These are phyloP conservation scores for Calendula officinalis DNA, from an alignment of 129 eudicot genomes.

Conservation along the genomic window DNA sequence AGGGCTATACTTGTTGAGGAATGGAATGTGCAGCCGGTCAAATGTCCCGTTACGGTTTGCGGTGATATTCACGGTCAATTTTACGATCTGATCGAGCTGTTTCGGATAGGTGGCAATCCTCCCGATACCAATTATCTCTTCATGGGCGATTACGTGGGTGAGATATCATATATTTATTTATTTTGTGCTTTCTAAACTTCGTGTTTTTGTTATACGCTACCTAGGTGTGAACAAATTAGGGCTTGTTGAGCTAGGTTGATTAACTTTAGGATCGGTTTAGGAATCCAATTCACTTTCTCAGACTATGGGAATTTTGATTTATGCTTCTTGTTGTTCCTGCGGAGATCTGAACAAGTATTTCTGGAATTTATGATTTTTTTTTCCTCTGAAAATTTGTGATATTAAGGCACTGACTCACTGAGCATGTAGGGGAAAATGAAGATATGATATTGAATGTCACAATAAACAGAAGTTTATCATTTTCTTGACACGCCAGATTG, in stretches of 20 bases:
- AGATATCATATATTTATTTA: slow-evolving; percentile 13
- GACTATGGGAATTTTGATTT: background rate
- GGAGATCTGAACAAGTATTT: slow-evolving; percentile 3
- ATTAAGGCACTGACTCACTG: background rate
- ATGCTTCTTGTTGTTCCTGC: slow-evolving; percentile 1
- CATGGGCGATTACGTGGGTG: slow-evolving; percentile 95
- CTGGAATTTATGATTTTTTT: background rate
- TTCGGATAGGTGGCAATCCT: slow-evolving; percentile 69
- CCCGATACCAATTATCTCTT: slow-evolving; percentile 90
- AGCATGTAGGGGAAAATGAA: too few relatives aligned
- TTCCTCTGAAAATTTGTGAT: background rate
- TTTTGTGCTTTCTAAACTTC: background rate
- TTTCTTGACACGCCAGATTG: too few relatives aligned
- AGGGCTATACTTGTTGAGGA: slow-evolving; percentile 83
- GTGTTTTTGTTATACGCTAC: background rate
- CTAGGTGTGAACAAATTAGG: slow-evolving; percentile 4
- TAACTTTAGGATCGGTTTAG: slow-evolving; percentile 13
- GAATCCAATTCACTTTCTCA: slow-evolving; percentile 15
- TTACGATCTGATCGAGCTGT: slow-evolving; percentile 73
- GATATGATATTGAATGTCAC: too few relatives aligned
- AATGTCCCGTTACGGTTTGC: slow-evolving; percentile 81
- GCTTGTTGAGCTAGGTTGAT: slow-evolving; percentile 3
- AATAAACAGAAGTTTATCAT: too few relatives aligned
- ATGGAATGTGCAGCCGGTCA: slow-evolving; percentile 91
- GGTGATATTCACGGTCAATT: slow-evolving; percentile 86